phyloP scores from a whole-genome alignment of 129 eudicot genomes.

The Mikania micrantha region DNA sequence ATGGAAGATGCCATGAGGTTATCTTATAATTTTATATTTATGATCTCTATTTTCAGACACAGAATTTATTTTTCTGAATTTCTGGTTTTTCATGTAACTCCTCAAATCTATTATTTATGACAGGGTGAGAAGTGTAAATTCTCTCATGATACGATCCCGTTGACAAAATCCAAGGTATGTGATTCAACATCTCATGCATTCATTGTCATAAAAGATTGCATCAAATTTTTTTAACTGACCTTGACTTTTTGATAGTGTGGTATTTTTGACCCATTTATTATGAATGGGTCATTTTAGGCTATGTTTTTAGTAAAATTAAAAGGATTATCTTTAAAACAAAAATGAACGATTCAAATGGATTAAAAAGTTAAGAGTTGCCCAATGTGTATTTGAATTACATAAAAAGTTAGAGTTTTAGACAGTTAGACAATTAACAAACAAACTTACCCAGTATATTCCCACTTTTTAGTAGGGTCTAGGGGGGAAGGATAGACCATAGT shows the following conservation, averaged over 20 bases:
- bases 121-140: slow-evolving; percentile 92
- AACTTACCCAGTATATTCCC: too few species aligned
- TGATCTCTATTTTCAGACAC: neutral
- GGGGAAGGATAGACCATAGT: too few species aligned
- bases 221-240: neutral
- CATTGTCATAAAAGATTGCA: neutral
- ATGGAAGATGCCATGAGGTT: slow-evolving; percentile 94
- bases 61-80: neutral
- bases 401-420: too few species aligned
- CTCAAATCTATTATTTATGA: slow-evolving; percentile 11
- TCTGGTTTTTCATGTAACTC: neutral
- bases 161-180: slow-evolving; percentile 79
- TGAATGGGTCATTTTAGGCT: neutral
- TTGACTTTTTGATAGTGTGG: neutral
- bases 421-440: too few species aligned
- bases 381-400: neutral
- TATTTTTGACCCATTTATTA: neutral
- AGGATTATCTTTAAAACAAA: neutral
- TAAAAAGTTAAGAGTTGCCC: too few species aligned
- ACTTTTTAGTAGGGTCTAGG: too few species aligned
- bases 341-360: neutral
- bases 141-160: slow-evolving; percentile 79
- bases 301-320: neutral
- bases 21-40: neutral
- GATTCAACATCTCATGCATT: neutral